These are phyloP conservation scores for Aspergillus luchuensis DNA, from an alignment of 2,329 filamentous ascomycete genomes.

Conservation along the genomic window DNA sequence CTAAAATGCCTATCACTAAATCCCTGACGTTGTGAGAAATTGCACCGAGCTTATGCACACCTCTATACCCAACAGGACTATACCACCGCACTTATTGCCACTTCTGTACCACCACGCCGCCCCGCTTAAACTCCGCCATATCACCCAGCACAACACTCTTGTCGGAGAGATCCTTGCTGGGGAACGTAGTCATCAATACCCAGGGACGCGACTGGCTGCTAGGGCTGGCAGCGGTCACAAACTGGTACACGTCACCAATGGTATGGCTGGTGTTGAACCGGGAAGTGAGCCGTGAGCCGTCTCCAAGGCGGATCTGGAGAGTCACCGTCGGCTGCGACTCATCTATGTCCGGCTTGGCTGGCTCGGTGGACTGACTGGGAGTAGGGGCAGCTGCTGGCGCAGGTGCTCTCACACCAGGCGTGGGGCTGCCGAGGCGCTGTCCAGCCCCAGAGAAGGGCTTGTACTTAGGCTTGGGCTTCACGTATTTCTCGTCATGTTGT, in stretches of 20 bases:
- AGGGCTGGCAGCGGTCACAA: conserved; percentile 58
- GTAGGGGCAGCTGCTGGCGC: conserved; percentile 34
- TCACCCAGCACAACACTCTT: conserved; percentile 51
- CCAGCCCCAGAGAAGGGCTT: conserved; percentile 63
- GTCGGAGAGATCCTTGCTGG: conserved; percentile 63
- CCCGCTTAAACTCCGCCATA: conserved; percentile 53
- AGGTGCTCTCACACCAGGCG: conserved; percentile 52
- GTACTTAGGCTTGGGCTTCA: conserved; percentile 64
- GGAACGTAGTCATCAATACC: conserved; percentile 67
- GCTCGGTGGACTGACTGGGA: conserved; percentile 25
- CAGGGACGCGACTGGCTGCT: conserved; percentile 54
- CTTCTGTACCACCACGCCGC: conserved; percentile 55
- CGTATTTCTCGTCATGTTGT: conserved; percentile 65
- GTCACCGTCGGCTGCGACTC: conserved; percentile 60
- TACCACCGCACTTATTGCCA: conserved; percentile 37
- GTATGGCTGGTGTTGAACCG: conserved; percentile 68
- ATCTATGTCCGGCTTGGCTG: conserved; percentile 54
- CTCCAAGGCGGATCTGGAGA: conserved; percentile 64
- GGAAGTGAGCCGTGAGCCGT: conserved; percentile 61
- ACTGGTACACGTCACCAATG: conserved; percentile 65
- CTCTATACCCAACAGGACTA: conserved; percentile 2
- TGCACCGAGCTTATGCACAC: conserved; percentile 1
- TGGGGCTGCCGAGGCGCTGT: conserved; percentile 65
- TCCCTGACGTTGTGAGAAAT: not conserved
- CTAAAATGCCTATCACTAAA: not conserved